phyloP scores from a whole-genome alignment of 176 grass and related monocot genomes.

The Eleusine indica region DNA sequence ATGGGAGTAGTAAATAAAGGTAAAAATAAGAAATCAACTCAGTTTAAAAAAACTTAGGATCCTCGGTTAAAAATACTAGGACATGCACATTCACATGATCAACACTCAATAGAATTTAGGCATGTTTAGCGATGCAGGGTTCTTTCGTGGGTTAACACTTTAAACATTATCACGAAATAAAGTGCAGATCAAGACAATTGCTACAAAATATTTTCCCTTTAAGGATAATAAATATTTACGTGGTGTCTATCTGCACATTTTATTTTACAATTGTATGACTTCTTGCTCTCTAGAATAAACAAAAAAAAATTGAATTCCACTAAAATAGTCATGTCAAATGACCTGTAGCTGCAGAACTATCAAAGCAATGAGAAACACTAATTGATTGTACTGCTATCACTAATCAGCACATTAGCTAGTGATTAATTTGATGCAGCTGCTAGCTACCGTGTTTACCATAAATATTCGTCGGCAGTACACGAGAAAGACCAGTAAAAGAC shows the following conservation, averaged over 20 bases:
- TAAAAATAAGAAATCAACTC: conserved; percentile 37
- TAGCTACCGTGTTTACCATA: no score
- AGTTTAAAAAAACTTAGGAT: conserved; percentile 14
- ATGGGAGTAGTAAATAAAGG: not conserved
- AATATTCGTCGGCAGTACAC: no score
- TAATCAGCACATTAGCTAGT: no score
- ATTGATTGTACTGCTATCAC: no score
- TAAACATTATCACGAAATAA: conserved; percentile 26
- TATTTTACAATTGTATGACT: not conserved
- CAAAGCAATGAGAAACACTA: no score
- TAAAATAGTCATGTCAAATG: not conserved
- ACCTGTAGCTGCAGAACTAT: no score
- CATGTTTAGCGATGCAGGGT: not conserved
- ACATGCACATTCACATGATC: not conserved
- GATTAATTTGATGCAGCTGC: no score
- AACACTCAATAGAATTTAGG: conserved; percentile 16
- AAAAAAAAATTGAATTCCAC: not conserved
- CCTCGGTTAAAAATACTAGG: conserved; percentile 24
- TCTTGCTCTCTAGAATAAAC: not conserved
- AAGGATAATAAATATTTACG: not conserved
- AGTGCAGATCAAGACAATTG: not conserved
- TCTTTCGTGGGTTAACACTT: not conserved
- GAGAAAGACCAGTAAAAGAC: no score
- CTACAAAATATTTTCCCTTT: not conserved
- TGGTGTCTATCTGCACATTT: not conserved